phyloP scores from a whole-genome alignment of 192 early-diverging fungal genomes.

The Rhizoclosmatium globosum region DNA sequence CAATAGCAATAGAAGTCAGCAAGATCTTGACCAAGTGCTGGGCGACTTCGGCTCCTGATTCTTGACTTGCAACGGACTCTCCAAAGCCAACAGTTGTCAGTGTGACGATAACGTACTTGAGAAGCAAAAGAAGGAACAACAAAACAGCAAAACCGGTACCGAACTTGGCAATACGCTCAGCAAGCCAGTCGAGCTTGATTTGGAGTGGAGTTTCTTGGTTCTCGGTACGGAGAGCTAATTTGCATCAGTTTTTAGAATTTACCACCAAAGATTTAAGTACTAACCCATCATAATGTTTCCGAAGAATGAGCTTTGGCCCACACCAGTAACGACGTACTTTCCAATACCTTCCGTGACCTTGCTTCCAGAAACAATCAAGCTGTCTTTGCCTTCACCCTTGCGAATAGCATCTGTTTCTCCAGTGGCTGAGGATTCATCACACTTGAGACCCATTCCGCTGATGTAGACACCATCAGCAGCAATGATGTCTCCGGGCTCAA shows the following conservation, averaged over 20 bases:
- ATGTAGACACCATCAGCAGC: slow-evolving; percentile 90
- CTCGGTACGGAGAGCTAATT: slow-evolving; percentile 73
- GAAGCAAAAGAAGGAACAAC: slow-evolving; percentile 86
- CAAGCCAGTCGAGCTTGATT: slow-evolving; percentile 85
- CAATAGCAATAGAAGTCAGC: slow-evolving; percentile 90
- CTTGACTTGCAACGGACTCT: slow-evolving; percentile 14
- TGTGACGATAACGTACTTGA: slow-evolving; percentile 78
- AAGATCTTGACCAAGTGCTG: slow-evolving; percentile 66
- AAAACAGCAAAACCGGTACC: slow-evolving; percentile 84
- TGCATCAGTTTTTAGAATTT: neutral
- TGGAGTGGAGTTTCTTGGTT: slow-evolving; percentile 92
- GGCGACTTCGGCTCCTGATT: slow-evolving; percentile 30
- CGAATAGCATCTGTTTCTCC: slow-evolving; percentile 90
- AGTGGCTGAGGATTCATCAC: slow-evolving; percentile 91
- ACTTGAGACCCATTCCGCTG: slow-evolving; percentile 78
- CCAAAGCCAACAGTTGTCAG: slow-evolving; percentile 22
- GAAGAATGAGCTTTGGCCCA: slow-evolving; percentile 87
- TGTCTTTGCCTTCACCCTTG: slow-evolving; percentile 74
- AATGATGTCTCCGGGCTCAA: slow-evolving; percentile 94
- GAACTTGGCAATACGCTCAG: slow-evolving; percentile 93
- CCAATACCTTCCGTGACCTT: slow-evolving; percentile 93
- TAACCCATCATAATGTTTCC: slow-evolving; percentile 87
- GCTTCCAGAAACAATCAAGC: slow-evolving; percentile 93
- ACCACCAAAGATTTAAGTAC: neutral
- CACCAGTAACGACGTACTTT: slow-evolving; percentile 80